A percentile compares a stretch with the other conserved stretches of the same genome.
Conservation (phyloP, 2,329 filamentous ascomycete genomes). For the Penicillium psychrosexuale region DNA sequence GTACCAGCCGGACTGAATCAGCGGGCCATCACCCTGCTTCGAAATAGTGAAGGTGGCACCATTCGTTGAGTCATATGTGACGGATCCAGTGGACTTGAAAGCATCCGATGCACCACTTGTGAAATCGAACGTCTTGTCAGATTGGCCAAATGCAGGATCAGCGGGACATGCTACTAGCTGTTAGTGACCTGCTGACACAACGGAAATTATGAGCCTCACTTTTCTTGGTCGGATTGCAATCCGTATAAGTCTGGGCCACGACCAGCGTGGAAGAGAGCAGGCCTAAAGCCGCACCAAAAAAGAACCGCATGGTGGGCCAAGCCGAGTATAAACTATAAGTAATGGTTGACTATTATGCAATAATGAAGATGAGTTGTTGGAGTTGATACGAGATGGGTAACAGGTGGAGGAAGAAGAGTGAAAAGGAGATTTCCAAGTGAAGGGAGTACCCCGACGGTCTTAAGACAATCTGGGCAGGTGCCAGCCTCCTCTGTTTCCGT, state of each 20-base stretch:
- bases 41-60: conserved; percentile 80
- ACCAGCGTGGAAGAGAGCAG: conserved; percentile 30
- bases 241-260: conserved; percentile 44
- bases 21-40: conserved; percentile 75
- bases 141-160: conserved; percentile 75
- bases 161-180: conserved; percentile 60
- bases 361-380: not conserved
- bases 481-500: conserved; percentile 24
- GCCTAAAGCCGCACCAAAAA: conserved; percentile 23
- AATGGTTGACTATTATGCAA: not conserved
- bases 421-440: not conserved
- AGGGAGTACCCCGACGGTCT: not conserved
- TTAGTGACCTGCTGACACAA: conserved; percentile 6
- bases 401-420: not conserved
- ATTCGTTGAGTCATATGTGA: conserved; percentile 66
- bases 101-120: conserved; percentile 71
- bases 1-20: conserved; percentile 88
- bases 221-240: conserved; percentile 43
- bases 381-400: not conserved
- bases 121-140: conserved; percentile 76
- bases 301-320: conserved; percentile 33
- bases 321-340: not conserved
- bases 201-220: conserved; percentile 25
- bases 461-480: conserved; percentile 9
- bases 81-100: conserved; percentile 67